A percentile compares a stretch with the other conserved stretches of the same genome.
Conservation (phyloP, 108 stramenopile genomes). For the Cyclotella choctawhatcheeana region DNA sequence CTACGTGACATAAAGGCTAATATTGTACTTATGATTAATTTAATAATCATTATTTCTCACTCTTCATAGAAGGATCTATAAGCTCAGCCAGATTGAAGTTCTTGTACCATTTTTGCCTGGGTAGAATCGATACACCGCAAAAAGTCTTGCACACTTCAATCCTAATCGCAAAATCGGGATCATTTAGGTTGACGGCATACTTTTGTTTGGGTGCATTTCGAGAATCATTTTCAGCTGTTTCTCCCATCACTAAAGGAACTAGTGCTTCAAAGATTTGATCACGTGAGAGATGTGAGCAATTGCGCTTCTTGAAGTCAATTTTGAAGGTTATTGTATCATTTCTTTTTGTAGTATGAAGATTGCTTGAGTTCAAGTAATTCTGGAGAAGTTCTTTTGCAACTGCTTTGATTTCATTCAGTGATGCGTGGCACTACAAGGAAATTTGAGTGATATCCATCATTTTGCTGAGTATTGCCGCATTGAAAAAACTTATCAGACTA, state of each 20-base stretch:
- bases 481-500: not conserved
- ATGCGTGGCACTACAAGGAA: conserved; percentile 60
- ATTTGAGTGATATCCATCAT: not conserved
- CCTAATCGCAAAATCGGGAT: conserved; percentile 71
- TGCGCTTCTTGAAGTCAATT: conserved; percentile 65
- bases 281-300: conserved; percentile 58
- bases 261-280: conserved; percentile 58
- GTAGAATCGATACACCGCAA: conserved; percentile 69
- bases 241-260: conserved; percentile 34
- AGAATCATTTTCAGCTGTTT: not conserved
- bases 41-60: too few relatives aligned
- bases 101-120: conserved; percentile 39
- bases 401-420: conserved; percentile 66
- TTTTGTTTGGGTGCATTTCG: conserved; percentile 26
- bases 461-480: not conserved
- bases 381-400: conserved; percentile 53
- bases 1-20: too few relatives aligned
- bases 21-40: too few relatives aligned
- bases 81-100: conserved; percentile 60
- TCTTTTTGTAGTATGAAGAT: not conserved
- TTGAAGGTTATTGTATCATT: conserved; percentile 51
- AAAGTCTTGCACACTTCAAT: conserved; percentile 77
- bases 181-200: conserved; percentile 58
- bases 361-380: conserved; percentile 32
- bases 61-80: too few relatives aligned